A percentile compares a stretch with the other conserved stretches of the same genome.
Conservation (phyloP, 352 stramenopile genomes). For the Globisporangium spiculum region DNA sequence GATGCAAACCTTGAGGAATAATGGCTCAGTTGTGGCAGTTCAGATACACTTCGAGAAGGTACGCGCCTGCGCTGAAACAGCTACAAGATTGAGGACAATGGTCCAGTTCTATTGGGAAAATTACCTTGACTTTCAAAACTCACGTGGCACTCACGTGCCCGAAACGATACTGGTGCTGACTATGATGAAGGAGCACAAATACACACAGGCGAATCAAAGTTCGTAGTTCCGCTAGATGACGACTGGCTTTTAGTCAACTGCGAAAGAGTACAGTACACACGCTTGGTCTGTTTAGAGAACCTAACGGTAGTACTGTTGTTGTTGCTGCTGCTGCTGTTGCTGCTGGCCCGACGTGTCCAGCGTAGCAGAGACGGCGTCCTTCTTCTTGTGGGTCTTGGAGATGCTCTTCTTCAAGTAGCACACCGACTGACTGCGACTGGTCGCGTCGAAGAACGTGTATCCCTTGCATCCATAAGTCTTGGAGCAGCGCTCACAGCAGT, state of each 20-base stretch:
- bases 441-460: slow-evolving; percentile 17
- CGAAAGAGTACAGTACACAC: not conserved
- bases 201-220: not conserved
- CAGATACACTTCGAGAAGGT: not conserved
- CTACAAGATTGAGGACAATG: not conserved
- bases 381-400: slow-evolving; percentile 8
- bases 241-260: not conserved
- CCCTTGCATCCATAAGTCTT: slow-evolving; percentile 17
- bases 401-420: slow-evolving; percentile 19
- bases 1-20: not conserved
- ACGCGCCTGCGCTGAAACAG: not conserved
- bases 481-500: slow-evolving; percentile 15
- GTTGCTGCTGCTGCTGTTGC: slow-evolving; percentile 12
- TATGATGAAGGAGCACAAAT: not conserved
- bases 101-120: slow-evolving; percentile 4
- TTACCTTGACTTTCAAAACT: not conserved
- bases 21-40: not conserved
- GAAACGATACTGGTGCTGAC: not conserved
- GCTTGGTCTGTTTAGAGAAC: not conserved
- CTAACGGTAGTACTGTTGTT: slow-evolving; percentile 9
- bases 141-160: not conserved
- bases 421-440: slow-evolving; percentile 3
- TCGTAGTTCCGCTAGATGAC: not conserved
- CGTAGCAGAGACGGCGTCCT: not conserved
- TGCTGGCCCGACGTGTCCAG: slow-evolving; percentile 2